Conservation (phyloP, 148 eudicot species). For the Nepenthes gracilis region DNA sequence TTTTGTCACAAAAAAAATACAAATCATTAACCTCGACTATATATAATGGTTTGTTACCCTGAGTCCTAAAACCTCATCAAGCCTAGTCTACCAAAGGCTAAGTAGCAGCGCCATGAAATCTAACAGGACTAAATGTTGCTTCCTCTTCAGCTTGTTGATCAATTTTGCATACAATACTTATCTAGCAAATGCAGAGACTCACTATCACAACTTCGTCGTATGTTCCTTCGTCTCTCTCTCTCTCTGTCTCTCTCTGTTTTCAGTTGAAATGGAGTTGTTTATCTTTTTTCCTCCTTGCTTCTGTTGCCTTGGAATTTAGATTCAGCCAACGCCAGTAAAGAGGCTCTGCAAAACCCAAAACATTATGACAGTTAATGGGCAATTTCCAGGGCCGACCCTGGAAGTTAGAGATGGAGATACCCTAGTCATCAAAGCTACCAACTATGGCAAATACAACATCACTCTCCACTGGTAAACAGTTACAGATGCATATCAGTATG, state of each 20-base stretch:
- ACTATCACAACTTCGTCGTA: conserved; percentile 57
- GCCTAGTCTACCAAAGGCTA: not conserved
- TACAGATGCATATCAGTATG: not conserved
- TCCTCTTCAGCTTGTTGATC: conserved; percentile 21
- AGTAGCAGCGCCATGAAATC: conserved; percentile 25
- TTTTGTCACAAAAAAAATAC: too few species aligned
- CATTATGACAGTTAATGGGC: conserved; percentile 78
- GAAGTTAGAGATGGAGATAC: conserved; percentile 65
- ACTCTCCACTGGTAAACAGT: conserved; percentile 77
- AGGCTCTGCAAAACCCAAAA: conserved; percentile 62
- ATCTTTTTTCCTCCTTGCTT: not conserved
- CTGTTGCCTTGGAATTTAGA: conserved; percentile 26
- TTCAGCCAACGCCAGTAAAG: conserved; percentile 46
- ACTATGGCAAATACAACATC: conserved; percentile 54
- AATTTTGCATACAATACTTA: conserved; percentile 21
- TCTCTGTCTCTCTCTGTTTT: not conserved
- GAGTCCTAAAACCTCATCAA: conserved; percentile 2
- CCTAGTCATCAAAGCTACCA: conserved; percentile 49
- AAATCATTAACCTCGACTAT: not conserved
- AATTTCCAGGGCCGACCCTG: conserved; percentile 76
- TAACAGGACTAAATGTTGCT: conserved; percentile 7
- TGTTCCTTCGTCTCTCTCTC: conserved; percentile 7
- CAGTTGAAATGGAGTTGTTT: not conserved
- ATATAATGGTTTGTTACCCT: not conserved
- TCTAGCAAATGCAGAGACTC: conserved; percentile 43